These are phyloP conservation scores for Pythium insidiosum DNA, from an alignment of 352 stramenopile genomes.

Conservation along the genomic window DNA sequence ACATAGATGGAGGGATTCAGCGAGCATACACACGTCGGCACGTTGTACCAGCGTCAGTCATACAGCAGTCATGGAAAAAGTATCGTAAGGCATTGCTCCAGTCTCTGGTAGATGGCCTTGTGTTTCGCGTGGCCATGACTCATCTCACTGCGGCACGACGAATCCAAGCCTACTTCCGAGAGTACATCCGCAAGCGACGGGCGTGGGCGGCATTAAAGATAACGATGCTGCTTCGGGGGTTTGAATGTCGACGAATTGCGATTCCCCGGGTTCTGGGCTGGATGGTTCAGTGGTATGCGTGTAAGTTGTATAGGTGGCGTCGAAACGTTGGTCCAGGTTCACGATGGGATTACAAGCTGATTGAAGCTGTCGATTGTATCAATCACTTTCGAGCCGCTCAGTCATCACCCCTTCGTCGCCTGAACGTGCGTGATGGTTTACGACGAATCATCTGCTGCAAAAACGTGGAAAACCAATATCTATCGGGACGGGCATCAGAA, in stretches of 20 bases:
- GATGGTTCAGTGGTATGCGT: no score
- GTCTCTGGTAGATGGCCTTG: not conserved
- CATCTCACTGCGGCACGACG: constrained; percentile 9
- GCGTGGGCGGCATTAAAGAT: constrained; percentile 1
- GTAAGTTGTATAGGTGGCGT: no score
- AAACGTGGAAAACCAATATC: not conserved
- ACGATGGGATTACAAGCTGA: not conserved
- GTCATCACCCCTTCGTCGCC: not conserved
- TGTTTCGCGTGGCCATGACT: constrained; percentile 12
- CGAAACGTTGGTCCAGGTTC: no score
- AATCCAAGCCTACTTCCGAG: constrained; percentile 12
- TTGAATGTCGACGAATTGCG: constrained; percentile 10
- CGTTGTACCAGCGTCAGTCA: constrained; percentile 12
- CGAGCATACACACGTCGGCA: constrained; percentile 4
- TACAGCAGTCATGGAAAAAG: constrained; percentile 17
- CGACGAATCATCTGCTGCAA: constrained; percentile 1
- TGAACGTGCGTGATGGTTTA: constrained; percentile 3
- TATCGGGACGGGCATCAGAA: not conserved
- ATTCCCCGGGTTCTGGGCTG: no score
- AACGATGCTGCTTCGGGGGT: constrained; percentile 14
- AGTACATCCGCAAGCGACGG: constrained; percentile 5
- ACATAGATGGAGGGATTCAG: constrained; percentile 1
- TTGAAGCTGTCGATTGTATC: not conserved
- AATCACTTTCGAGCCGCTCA: constrained; percentile 5
- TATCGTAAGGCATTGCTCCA: constrained; percentile 8